Evolutionary conservation across 2,329 filamentous ascomycete species (phyloP), one percentile per base, ranked within the genome.

Genomic region (Fusarium palustre): DNA sequence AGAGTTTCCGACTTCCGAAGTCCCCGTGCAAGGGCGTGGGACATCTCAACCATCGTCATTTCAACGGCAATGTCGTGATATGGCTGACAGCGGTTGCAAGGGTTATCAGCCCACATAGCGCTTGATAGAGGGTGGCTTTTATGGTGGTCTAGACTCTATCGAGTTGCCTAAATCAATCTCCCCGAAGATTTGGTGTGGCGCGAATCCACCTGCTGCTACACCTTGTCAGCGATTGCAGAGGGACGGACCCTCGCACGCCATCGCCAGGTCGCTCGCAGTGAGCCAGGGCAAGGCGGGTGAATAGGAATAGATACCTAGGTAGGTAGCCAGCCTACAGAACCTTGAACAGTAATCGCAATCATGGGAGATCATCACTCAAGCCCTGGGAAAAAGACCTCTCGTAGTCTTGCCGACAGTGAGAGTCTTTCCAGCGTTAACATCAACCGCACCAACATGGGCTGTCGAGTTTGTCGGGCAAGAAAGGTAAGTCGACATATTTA

Each of bases 401-500:
- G 28, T 24, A 64, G 61, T 55, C 55, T 56, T 60, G 59, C 50
- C 49, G 59, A 71, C 34, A 63, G 52, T 58, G 59, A 57, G 42
- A 65, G 53, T 52, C 55, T 64, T 34, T 66, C 42, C 36, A 57
- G 63, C 34, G 46, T 64, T 59, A 69, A 67, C 67, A 45, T 58
- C 64, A 69, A 66, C 66, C 60, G 58, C 49, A 59, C 64, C 60
- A 74, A 43, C 38, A 81, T 81, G 79, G 79, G 79, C 59, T 81
- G 79, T 64, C 79, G 79, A 71, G 78, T 81, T 39, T 81, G 79
- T 69, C 77, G 79, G 55, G 79, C 79, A 55, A 77, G 79, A 74
- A 81, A 81, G 76, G 79, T 80, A 66, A 64, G 72, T 64, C 49
- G 31, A 16, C 38, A 18, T 30, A 30, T 58, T 55, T 59, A 20